phyloP scores from a whole-genome alignment of 805 yeast species.

The Blastobotrys mokoenaii region DNA sequence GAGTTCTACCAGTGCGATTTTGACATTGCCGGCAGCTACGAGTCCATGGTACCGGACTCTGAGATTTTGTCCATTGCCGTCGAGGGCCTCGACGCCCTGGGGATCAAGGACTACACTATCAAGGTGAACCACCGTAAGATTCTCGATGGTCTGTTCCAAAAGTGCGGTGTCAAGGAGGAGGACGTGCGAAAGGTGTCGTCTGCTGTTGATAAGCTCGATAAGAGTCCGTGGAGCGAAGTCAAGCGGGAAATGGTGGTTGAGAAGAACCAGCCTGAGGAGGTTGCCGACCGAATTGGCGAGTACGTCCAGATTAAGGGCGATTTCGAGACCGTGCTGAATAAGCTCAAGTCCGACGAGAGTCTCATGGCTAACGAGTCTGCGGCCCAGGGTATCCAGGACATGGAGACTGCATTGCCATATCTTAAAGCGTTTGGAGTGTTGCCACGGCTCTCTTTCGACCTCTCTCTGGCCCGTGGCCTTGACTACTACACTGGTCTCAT shows the following conservation, averaged over 20 bases:
- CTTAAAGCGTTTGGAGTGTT: conserved; percentile 72
- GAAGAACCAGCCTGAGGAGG: conserved; percentile 82
- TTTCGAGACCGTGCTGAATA: conserved; percentile 36
- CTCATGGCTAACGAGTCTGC: conserved; percentile 65
- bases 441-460: conserved; percentile 67
- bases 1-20: conserved; percentile 99
- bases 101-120: conserved; percentile 81
- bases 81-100: conserved; percentile 77
- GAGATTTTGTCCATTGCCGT: conserved; percentile 75
- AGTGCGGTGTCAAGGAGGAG: conserved; percentile 88
- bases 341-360: conserved; percentile 47
- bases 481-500: conserved; percentile 97
- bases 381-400: conserved; percentile 70
- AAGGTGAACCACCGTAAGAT: conserved; percentile 94
- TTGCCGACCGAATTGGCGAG: conserved; percentile 88
- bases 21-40: conserved; percentile 91
- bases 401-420: conserved; percentile 65
- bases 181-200: conserved; percentile 90
- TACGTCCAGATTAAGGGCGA: conserved; percentile 78
- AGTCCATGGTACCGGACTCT: conserved; percentile 93
- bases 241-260: conserved; percentile 87
- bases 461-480: conserved; percentile 93
- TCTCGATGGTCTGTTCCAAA: conserved; percentile 89
- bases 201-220: conserved; percentile 95
- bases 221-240: conserved; percentile 91